These are phyloP conservation scores for Neobulgaria alba DNA, from an alignment of 2,329 filamentous ascomycete genomes.

Conservation along the genomic window DNA sequence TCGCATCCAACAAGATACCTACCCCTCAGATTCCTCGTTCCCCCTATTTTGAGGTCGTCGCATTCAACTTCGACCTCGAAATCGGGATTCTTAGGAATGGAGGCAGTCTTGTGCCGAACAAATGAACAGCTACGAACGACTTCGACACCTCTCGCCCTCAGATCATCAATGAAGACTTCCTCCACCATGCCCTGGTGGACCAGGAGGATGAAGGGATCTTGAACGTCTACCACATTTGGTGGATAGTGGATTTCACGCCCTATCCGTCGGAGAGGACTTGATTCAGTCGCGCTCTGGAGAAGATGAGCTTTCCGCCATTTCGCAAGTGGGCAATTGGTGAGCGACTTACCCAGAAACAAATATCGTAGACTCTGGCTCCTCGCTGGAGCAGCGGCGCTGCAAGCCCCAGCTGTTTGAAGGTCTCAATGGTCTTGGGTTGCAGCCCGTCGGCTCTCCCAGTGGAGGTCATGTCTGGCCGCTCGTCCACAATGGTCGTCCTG, in stretches of 20 bases:
- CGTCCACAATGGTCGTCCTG: constrained; percentile 57
- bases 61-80: constrained; percentile 32
- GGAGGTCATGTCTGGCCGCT: constrained; percentile 54
- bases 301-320: constrained; percentile 32
- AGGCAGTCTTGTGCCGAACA: constrained; percentile 31
- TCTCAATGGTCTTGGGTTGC: constrained; percentile 52
- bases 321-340: constrained; percentile 22
- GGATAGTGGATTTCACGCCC: constrained; percentile 32
- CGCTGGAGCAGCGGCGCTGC: constrained; percentile 45
- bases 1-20: constrained; percentile 60
- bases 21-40: constrained; percentile 42
- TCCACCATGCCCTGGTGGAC: constrained; percentile 42
- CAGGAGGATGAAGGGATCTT: constrained; percentile 35
- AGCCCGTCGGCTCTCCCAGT: constrained; percentile 55
- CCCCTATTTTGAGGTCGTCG: constrained; percentile 45
- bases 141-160: constrained; percentile 37
- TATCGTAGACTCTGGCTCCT: constrained; percentile 48
- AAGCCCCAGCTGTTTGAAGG: constrained; percentile 52
- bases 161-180: constrained; percentile 45
- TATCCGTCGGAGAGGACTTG: constrained; percentile 14
- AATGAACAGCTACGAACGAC: constrained; percentile 37
- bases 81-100: constrained; percentile 2
- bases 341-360: constrained; percentile 48
- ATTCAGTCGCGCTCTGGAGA: constrained; percentile 6
- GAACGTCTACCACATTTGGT: constrained; percentile 19